A percentile compares a stretch with the other conserved stretches of the same genome.
Conservation (phyloP, 2,329 filamentous ascomycete species). For the Pyrenophora tritici-repentis region DNA sequence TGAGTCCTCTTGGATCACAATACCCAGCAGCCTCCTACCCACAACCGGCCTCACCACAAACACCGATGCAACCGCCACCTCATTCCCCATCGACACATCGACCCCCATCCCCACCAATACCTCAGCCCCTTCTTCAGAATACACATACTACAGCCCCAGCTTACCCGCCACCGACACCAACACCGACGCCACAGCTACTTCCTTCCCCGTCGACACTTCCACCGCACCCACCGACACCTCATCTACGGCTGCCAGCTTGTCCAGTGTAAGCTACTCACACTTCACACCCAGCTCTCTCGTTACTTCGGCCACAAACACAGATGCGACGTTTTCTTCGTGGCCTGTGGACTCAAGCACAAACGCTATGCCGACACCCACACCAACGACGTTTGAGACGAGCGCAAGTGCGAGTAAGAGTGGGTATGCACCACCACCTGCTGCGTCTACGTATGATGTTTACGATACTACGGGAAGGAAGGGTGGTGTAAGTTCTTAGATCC, state of each 20-base stretch:
- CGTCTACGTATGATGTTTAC: background rate
- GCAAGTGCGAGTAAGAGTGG: constrained; percentile 12
- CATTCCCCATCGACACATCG: constrained; percentile 3
- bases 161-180: background rate
- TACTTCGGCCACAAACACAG: background rate
- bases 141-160: constrained; percentile 5
- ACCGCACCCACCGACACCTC: background rate
- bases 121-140: background rate
- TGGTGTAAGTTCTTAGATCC: constrained; percentile 6
- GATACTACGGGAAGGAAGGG: background rate
- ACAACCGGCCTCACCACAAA: background rate
- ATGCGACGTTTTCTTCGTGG: background rate
- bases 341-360: background rate
- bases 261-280: background rate
- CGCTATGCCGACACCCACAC: background rate
- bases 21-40: background rate
- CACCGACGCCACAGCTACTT: constrained; percentile 5
- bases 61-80: constrained; percentile 11
- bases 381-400: constrained; percentile 16
- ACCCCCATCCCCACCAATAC: background rate
- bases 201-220: background rate
- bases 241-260: background rate
- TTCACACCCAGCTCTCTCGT: background rate
- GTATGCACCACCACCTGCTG: constrained; percentile 1
- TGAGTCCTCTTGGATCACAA: background rate